Conservation (phyloP, 2,329 filamentous ascomycete genomes). For the Sporothrix sp. region DNA sequence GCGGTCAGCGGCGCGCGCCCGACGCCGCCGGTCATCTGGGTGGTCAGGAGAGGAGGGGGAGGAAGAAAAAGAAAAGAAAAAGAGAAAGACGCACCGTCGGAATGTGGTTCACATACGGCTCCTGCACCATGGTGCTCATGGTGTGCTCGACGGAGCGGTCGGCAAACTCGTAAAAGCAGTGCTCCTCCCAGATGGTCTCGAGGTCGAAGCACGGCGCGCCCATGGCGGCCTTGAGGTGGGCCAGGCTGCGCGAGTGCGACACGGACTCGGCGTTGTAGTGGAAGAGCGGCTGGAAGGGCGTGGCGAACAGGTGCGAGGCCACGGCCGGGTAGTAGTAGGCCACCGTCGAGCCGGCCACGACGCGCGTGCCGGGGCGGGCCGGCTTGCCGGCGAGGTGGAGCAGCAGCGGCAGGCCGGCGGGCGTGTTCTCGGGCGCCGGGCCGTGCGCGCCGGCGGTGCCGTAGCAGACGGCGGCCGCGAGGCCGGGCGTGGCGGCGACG, state of each 20-base stretch:
- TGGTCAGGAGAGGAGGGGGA: too few species aligned
- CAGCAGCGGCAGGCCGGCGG: background rate
- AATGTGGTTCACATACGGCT: slow-evolving; percentile 64
- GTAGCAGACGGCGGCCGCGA: background rate
- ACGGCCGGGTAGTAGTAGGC: slow-evolving; percentile 2
- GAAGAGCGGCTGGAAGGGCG: slow-evolving; percentile 9
- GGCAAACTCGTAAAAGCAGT: slow-evolving; percentile 61
- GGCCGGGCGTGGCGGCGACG: slow-evolving; percentile 17
- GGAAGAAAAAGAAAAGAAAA: too few species aligned
- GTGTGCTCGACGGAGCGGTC: slow-evolving; percentile 59
- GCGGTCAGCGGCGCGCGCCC: slow-evolving; percentile 51
- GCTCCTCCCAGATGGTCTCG: slow-evolving; percentile 70
- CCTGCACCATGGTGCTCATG: slow-evolving; percentile 69
- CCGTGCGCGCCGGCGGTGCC: slow-evolving; percentile 12
- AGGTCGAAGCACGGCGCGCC: slow-evolving; percentile 62
- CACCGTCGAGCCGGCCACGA: background rate
- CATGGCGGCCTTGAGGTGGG: slow-evolving; percentile 54
- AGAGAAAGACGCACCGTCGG: too few species aligned
- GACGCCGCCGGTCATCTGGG: slow-evolving; percentile 57
- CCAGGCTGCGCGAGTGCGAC: slow-evolving; percentile 55
- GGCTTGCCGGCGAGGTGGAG: slow-evolving; percentile 5
- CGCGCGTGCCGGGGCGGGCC: background rate
- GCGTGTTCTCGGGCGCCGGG: slow-evolving; percentile 14
- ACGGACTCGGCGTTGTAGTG: slow-evolving; percentile 38
- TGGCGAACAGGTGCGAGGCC: slow-evolving; percentile 6